Evolutionary conservation across 106 monocot species (phyloP), one percentile per base, ranked within the genome.

Genomic region (Phalaenopsis aphrodite): DNA sequence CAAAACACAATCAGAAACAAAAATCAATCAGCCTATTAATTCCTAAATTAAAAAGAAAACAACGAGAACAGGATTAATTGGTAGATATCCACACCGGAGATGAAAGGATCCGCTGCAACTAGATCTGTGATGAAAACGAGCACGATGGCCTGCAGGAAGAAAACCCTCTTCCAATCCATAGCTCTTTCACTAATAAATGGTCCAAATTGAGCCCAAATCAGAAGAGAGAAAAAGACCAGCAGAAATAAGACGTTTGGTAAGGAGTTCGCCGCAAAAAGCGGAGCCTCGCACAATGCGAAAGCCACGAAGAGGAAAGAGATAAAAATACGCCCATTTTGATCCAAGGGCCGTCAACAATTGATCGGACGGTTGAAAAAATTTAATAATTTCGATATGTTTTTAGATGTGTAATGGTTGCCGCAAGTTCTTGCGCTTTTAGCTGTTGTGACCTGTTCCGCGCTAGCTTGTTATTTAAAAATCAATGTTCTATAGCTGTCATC

Each of bases 71-170:
- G 11, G 7, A 12, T 6, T 38, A 39, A 36, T 1, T 39, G 1
- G 41, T 38, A 45, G 43, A 74, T 19, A 74, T 74, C 42, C 74
- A 42, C 36, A 74, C 74, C 74, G 17, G 74, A 74, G 74, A 74
- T 42, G 74, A 74, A 74, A 1, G 41, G 74, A 74, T 74, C 19
- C 42, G 74, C 74, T 18, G 42, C 74, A 18, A 14, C 17, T 7
- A 42, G 42, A 74, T 3, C 42, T 23, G n/a, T 36, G 43, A 74
- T 18, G 43, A 74, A n/a, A 42, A 19, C 2, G 17, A 45, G 1
- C 9, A 18, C 74, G 43, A 19, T 1, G 18, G 17, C 74, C 5
- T 6, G 18, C 43, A 43, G 6, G 74, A 74, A 74, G n/a, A 74
- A 41, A 18, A 18, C 45, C 74, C 43, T 17, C 74, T 11, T 74